A percentile compares a stretch with the other conserved stretches of the same genome.
Conservation (phyloP, 1,139 yeast species). For the Geotrichum reessii region DNA sequence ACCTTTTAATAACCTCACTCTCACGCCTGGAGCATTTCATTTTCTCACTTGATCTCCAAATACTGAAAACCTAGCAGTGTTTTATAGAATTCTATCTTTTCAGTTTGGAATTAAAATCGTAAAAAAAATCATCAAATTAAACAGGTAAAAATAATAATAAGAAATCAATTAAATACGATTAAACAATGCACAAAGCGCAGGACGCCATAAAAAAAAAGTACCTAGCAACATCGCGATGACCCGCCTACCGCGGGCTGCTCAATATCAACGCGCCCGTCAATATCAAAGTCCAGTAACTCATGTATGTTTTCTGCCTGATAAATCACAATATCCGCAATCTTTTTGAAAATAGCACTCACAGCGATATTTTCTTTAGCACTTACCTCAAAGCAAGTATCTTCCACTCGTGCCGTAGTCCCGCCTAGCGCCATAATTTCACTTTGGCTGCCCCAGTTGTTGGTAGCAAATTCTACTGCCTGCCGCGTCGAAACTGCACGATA, state of each 20-base stretch:
- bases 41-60: not conserved
- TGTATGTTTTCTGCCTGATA: constrained; percentile 6
- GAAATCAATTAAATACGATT: not conserved
- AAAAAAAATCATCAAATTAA: not conserved
- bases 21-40: too few species aligned
- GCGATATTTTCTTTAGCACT: constrained; percentile 24
- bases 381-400: constrained; percentile 20
- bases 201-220: not conserved
- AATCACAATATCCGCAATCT: constrained; percentile 20
- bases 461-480: constrained; percentile 24
- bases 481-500: constrained; percentile 22
- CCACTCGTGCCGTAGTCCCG: not conserved
- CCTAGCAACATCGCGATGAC: constrained; percentile 12
- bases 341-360: constrained; percentile 18
- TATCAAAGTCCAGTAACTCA: constrained; percentile 15
- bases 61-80: not conserved
- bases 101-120: not conserved
- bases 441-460: constrained; percentile 15
- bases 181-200: not conserved
- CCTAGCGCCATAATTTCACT: constrained; percentile 5
- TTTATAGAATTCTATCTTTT: not conserved
- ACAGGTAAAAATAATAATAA: not conserved
- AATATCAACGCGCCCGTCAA: constrained; percentile 16
- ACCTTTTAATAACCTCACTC: too few species aligned
- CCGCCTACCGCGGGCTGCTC: constrained; percentile 6